Evolutionary conservation across 2,329 filamentous ascomycete species (phyloP), one percentile per base, ranked within the genome.

Genomic region (Calonectria hawksworthii): DNA sequence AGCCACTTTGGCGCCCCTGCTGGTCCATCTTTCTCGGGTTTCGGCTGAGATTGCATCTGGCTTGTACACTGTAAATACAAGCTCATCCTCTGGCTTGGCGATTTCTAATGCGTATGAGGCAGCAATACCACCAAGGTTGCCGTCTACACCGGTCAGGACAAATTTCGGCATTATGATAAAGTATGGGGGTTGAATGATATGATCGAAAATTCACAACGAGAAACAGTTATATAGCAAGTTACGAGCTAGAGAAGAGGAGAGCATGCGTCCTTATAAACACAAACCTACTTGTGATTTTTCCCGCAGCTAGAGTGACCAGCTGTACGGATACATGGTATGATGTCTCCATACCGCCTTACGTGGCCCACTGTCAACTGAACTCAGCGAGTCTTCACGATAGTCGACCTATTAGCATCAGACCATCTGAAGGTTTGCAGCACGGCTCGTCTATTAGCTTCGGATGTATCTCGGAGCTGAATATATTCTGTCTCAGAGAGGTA

Each of bases 121-220:
- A 10, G 79, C 79, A 11, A 80, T 64, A 4, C 74, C 70, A 18
- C 79, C 79, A 21, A 80, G 79, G 11, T 80, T 80, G 32, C 79
- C 79, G 47, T 80, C 79, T n/a, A 74, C 79, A 11, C 79, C 79
- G 8, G 79, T 80, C 23, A 80, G 76, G 61, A 80, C 79, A 72
- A 64, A 80, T 30, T 80, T 80, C 52, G 79, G 75, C 79, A 80
- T 80, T 10, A 9, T 73, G 21, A 28, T 72, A 14, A 52, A 28
- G 38, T 38, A 26, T 32, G 14, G 28, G 23, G 44, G n/a, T 44
- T 14, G 18, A 28, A 44, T 18, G 21, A 47, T 32, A 26, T 8
- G 26, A 21, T 52, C 18, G 6, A 23, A 9, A 36, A 21, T 61
- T 16, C 52, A 18, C 9, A 47, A 23, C 2, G 9, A 21, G 6